Evolutionary conservation across 805 yeast genomes (phyloP).

Genomic region (Kodamaea kaohsiungensis): DNA sequence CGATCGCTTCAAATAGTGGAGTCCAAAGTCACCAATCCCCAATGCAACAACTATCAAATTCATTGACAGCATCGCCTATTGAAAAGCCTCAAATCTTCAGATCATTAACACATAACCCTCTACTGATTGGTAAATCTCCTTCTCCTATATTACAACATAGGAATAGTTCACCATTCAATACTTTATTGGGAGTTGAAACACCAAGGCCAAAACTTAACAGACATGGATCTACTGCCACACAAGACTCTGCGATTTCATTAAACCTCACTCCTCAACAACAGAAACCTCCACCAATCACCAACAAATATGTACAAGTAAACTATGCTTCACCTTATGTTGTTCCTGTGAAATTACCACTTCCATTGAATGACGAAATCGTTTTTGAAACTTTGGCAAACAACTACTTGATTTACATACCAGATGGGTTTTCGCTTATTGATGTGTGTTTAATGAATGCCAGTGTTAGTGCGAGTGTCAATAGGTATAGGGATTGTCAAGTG

Average conservation of each 20-base stretch:
- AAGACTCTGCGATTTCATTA: constrained; percentile 28
- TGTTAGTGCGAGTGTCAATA: constrained; percentile 52
- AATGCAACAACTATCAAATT: constrained; percentile 5
- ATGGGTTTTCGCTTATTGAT: constrained; percentile 51
- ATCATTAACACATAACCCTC: constrained; percentile 19
- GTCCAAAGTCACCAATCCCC: constrained; percentile 2
- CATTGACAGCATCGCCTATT: constrained; percentile 17
- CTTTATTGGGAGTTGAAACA: neutral
- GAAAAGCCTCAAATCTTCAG: constrained; percentile 23
- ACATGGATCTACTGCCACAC: constrained; percentile 37
- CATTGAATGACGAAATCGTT: constrained; percentile 41
- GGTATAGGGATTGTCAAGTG: constrained; percentile 57
- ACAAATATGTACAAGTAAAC: constrained; percentile 10
- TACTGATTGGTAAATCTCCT: constrained; percentile 20
- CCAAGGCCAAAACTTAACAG: constrained; percentile 33
- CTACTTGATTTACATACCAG: constrained; percentile 49
- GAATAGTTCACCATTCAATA: constrained; percentile 12
- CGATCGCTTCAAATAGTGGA: constrained; percentile 15
- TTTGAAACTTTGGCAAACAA: constrained; percentile 51
- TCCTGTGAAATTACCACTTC: constrained; percentile 44
- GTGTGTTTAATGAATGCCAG: constrained; percentile 60
- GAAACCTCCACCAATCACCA: constrained; percentile 6
- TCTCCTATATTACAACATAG: constrained; percentile 23
- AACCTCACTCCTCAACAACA: constrained; percentile 16
- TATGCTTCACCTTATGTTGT: constrained; percentile 39